Conservation (phyloP, 1,139 yeast species). For the Pichiaceae sp. region DNA sequence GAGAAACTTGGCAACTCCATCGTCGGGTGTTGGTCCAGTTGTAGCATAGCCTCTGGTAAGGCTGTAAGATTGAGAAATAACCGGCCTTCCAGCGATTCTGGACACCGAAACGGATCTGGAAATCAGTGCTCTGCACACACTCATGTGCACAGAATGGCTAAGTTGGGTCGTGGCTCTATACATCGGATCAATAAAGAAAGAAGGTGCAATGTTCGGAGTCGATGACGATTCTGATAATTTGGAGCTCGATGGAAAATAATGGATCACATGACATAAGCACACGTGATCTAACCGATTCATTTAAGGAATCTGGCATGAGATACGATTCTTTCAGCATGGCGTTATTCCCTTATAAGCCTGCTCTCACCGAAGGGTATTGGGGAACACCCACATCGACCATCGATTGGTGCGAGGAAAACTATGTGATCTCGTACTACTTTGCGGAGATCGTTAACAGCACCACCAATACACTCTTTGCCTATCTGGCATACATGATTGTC, state of each 20-base stretch:
- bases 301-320: no score
- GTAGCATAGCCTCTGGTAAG: not conserved
- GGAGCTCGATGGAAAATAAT: no score
- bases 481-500: constrained; percentile 60
- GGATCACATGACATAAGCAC: no score
- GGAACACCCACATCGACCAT: constrained; percentile 51
- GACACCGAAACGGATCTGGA: not conserved
- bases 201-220: no score
- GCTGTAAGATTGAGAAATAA: not conserved
- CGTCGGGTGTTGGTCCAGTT: not conserved
- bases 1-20: constrained; percentile 1
- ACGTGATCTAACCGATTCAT: no score
- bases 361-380: constrained; percentile 18
- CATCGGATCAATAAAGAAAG: no score
- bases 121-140: no score
- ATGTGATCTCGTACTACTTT: constrained; percentile 68
- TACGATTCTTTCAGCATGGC: not conserved
- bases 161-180: no score
- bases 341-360: constrained; percentile 5
- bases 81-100: not conserved
- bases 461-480: constrained; percentile 53
- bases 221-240: no score
- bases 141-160: no score
- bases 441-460: constrained; percentile 85
- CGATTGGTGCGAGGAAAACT: constrained; percentile 97